These are phyloP conservation scores for Capsella bursapastoris DNA, from an alignment of 345 rosid species.

Conservation along the genomic window DNA sequence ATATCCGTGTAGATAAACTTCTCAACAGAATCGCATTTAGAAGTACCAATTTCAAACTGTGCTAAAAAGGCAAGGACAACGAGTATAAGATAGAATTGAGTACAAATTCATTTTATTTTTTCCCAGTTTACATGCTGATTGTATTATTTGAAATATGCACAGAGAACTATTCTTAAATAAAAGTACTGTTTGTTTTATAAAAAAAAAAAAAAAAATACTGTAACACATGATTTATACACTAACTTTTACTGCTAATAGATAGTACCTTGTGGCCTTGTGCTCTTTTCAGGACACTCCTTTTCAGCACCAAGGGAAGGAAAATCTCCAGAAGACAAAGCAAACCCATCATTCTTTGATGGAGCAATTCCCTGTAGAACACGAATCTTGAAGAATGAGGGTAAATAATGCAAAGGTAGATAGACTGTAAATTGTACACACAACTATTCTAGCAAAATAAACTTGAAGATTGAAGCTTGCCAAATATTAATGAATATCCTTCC, in stretches of 20 bases:
- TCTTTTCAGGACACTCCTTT: slow-evolving; percentile 63
- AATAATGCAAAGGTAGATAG: slow-evolving; percentile 7
- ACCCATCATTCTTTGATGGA: slow-evolving; percentile 71
- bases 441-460: slow-evolving; percentile 17
- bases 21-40: slow-evolving; percentile 14
- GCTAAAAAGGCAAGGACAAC: slow-evolving; percentile 6
- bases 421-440: slow-evolving; percentile 7
- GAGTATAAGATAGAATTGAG: slow-evolving; percentile 2
- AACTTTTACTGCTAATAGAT: slow-evolving; percentile 14
- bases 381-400: slow-evolving; percentile 12
- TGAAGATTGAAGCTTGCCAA: neutral
- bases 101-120: slow-evolving; percentile 10
- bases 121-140: slow-evolving; percentile 8
- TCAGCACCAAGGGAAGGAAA: slow-evolving; percentile 97
- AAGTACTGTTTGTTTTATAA: neutral
- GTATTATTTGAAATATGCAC: neutral
- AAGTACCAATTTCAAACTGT: slow-evolving; percentile 15
- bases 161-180: slow-evolving; percentile 10
- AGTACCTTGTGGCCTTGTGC: slow-evolving; percentile 68
- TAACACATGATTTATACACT: slow-evolving; percentile 28
- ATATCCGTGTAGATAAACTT: slow-evolving; percentile 17
- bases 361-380: slow-evolving; percentile 63
- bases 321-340: slow-evolving; percentile 90
- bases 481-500: slow-evolving; percentile 27
- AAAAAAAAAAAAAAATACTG: slow-evolving; percentile 8